Evolutionary conservation across 2,329 filamentous ascomycete genomes (phyloP).

Genomic region (Claviceps sp.): DNA sequence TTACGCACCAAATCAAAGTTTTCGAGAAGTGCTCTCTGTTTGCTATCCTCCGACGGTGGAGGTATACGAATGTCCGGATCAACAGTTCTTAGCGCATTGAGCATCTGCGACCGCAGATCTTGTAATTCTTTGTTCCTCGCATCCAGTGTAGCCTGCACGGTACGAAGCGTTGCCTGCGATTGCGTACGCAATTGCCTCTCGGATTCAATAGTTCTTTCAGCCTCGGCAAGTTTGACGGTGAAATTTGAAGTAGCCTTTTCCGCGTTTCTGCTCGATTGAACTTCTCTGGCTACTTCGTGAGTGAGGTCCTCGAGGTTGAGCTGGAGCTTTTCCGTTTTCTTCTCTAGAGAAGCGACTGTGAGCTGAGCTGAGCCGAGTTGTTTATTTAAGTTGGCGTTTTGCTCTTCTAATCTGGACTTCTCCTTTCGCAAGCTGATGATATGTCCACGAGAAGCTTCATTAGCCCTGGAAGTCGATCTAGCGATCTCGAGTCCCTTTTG

Average conservation of each 20-base stretch:
- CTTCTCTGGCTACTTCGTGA: conserved; percentile 80
- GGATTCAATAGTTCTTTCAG: conserved; percentile 78
- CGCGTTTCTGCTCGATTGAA: conserved; percentile 77
- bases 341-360: conserved; percentile 71
- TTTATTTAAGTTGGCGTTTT: conserved; percentile 65
- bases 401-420: conserved; percentile 70
- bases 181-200: conserved; percentile 76
- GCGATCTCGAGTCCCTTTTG: conserved; percentile 96
- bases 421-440: conserved; percentile 66
- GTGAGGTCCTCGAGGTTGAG: conserved; percentile 83
- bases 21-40: conserved; percentile 56
- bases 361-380: conserved; percentile 80
- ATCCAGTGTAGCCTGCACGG: conserved; percentile 67
- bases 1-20: conserved; percentile 78
- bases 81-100: conserved; percentile 73
- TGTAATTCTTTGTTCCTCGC: conserved; percentile 67
- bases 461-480: conserved; percentile 72
- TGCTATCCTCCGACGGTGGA: conserved; percentile 42
- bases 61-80: conserved; percentile 58
- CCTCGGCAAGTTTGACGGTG: conserved; percentile 74
- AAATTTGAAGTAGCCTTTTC: conserved; percentile 76
- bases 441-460: conserved; percentile 68
- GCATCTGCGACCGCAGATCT: conserved; percentile 66
- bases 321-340: conserved; percentile 85
- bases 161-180: conserved; percentile 72